These are phyloP conservation scores for Metarhizium robertsii DNA, from an alignment of 2,329 filamentous ascomycete genomes.

Conservation along the genomic window DNA sequence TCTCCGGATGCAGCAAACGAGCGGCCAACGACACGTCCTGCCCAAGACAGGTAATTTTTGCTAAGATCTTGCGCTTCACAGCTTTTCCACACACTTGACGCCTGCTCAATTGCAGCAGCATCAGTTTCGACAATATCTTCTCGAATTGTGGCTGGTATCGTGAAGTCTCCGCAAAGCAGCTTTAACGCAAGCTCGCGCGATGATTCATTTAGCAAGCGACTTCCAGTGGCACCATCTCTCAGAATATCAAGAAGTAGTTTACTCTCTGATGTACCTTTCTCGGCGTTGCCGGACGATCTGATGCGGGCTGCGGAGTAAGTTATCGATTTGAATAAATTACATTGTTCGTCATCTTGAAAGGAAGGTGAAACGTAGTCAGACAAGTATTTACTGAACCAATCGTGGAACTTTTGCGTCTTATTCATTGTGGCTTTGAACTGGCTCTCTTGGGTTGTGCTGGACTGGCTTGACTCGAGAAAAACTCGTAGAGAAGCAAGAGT, in stretches of 20 bases:
- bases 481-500: conserved; percentile 68
- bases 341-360: conserved; percentile 39
- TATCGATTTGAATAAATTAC: conserved; percentile 55
- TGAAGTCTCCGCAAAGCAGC: conserved; percentile 68
- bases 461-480: conserved; percentile 65
- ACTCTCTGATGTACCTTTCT: conserved; percentile 65
- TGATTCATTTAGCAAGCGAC: conserved; percentile 58
- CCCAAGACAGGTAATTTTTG: conserved; percentile 71
- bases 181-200: conserved; percentile 62
- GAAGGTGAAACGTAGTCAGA: conserved; percentile 46
- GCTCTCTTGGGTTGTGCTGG: conserved; percentile 75
- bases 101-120: conserved; percentile 49
- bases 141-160: conserved; percentile 30
- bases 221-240: conserved; percentile 54
- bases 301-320: conserved; percentile 60
- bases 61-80: conserved; percentile 56
- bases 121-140: conserved; percentile 65
- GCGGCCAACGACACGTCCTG: conserved; percentile 72
- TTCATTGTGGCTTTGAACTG: conserved; percentile 70
- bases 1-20: conserved; percentile 71
- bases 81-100: conserved; percentile 66
- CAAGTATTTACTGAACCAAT: conserved; percentile 68
- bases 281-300: conserved; percentile 58
- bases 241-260: conserved; percentile 72
- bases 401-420: conserved; percentile 66